These are phyloP conservation scores for Leccinum barrowsii DNA, from an alignment of 768 basidiomycete species.

Conservation along the genomic window DNA sequence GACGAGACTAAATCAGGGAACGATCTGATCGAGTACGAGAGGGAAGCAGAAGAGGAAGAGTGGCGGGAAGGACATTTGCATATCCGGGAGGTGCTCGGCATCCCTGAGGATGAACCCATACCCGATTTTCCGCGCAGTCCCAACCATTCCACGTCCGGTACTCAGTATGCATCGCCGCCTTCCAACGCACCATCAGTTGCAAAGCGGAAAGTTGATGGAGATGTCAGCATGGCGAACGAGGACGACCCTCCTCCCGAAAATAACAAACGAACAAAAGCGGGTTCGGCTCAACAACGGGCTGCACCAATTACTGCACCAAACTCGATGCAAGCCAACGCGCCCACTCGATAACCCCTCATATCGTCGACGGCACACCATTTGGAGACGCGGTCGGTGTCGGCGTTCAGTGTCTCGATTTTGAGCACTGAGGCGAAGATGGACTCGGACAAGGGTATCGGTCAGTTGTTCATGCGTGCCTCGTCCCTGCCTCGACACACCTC, in stretches of 20 bases:
- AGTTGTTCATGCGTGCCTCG: constrained; percentile 28
- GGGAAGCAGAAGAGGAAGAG: no score
- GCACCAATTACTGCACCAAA: constrained; percentile 1
- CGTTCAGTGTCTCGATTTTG: constrained; percentile 42
- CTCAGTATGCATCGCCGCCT: no score
- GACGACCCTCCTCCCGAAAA: constrained; percentile 22
- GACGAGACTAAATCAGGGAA: no score
- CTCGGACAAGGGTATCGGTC: constrained; percentile 50
- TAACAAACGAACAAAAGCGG: constrained; percentile 31
- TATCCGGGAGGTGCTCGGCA: no score
- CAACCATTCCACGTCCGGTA: no score
- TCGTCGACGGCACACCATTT: constrained; percentile 73
- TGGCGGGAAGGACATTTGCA: no score
- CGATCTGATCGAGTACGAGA: no score
- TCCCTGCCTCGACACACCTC: background rate
- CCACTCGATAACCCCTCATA: constrained; percentile 60
- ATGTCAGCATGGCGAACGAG: constrained; percentile 33
- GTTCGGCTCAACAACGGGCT: constrained; percentile 6
- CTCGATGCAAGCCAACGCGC: constrained; percentile 30
- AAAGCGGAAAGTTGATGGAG: constrained; percentile 58
- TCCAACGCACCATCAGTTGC: constrained; percentile 19
- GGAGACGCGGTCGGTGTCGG: constrained; percentile 69
- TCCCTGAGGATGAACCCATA: no score
- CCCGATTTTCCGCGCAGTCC: no score
- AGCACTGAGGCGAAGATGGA: background rate